Evolutionary conservation across 2,329 filamentous ascomycete species (phyloP).

Genomic region (Aschersonia sp.): DNA sequence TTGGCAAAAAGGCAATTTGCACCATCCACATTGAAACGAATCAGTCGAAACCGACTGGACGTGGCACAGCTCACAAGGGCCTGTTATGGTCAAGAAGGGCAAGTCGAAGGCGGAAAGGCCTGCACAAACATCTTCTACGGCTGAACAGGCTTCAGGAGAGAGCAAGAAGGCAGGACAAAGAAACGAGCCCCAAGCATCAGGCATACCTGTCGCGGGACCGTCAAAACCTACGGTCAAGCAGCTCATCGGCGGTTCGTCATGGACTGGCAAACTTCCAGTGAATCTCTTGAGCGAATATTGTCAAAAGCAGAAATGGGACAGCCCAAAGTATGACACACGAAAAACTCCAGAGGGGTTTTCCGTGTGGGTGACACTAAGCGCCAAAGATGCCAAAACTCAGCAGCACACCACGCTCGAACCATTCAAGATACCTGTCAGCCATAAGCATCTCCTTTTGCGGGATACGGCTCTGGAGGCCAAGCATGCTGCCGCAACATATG

Average conservation of each 20-base stretch:
- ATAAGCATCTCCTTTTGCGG: slow-evolving; percentile 62
- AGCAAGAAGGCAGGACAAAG: slow-evolving; percentile 23
- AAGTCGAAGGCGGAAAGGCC: slow-evolving; percentile 33
- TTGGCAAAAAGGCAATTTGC: too few species aligned
- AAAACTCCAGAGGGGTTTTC: slow-evolving; percentile 63
- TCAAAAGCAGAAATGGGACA: slow-evolving; percentile 91
- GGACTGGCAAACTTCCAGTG: slow-evolving; percentile 93
- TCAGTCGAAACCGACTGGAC: too few species aligned
- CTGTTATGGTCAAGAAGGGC: slow-evolving; percentile 35
- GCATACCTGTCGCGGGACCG: slow-evolving; percentile 23
- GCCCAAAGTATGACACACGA: slow-evolving; percentile 76
- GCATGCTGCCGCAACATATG: slow-evolving; percentile 87
- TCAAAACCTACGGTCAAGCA: slow-evolving; percentile 56
- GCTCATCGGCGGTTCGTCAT: slow-evolving; percentile 84
- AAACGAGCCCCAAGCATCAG: slow-evolving; percentile 14
- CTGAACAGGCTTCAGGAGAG: slow-evolving; percentile 37
- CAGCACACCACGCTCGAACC: slow-evolving; percentile 63
- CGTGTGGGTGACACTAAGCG: slow-evolving; percentile 66
- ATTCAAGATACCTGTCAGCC: slow-evolving; percentile 63
- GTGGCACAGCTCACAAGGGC: background rate
- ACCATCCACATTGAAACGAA: too few species aligned
- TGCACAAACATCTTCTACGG: slow-evolving; percentile 18
- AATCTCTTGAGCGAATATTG: slow-evolving; percentile 90
- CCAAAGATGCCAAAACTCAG: slow-evolving; percentile 67
- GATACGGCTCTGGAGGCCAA: slow-evolving; percentile 78